Conservation (phyloP, 2,329 filamentous ascomycete genomes). For the Ceratocystis destructans region DNA sequence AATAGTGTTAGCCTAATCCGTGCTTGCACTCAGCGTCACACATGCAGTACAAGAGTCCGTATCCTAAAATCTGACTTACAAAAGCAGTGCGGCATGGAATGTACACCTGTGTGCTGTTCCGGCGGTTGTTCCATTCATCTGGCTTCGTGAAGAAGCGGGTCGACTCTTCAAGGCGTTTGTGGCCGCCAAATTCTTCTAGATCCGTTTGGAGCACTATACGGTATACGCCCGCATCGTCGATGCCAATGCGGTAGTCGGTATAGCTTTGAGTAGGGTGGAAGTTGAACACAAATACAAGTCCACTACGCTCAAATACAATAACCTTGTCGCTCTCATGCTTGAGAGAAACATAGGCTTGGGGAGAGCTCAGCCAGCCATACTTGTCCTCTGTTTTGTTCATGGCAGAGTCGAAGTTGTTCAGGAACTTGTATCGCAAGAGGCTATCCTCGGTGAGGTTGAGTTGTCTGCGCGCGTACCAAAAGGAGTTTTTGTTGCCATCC, state of each 20-base stretch:
- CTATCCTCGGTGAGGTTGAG: constrained; percentile 81
- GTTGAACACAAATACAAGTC: constrained; percentile 89
- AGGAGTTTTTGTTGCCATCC: constrained; percentile 81
- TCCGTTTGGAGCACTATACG: constrained; percentile 75
- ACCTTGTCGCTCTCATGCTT: constrained; percentile 94
- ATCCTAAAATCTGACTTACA: constrained; percentile 37
- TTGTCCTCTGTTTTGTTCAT: constrained; percentile 84
- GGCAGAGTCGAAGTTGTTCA: constrained; percentile 83
- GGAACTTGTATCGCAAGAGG: constrained; percentile 73
- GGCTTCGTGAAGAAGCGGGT: constrained; percentile 87
- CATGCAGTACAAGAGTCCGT: neutral
- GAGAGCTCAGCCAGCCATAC: constrained; percentile 76
- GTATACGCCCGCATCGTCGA: constrained; percentile 77
- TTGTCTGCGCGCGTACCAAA: constrained; percentile 86
- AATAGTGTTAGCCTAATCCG: neutral
- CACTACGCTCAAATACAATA: constrained; percentile 85
- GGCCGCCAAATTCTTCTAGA: constrained; percentile 61
- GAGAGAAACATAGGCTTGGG: constrained; percentile 81
- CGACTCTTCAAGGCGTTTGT: constrained; percentile 60
- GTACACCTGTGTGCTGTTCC: constrained; percentile 88
- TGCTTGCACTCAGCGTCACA: neutral
- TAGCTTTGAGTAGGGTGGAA: constrained; percentile 78
- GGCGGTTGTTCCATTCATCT: constrained; percentile 76
- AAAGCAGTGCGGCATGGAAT: constrained; percentile 71
- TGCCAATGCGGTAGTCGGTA: constrained; percentile 80